Base-by-base conservation (phyloP, 768 basidiomycete species). In the Lentinula edodes region DNA sequence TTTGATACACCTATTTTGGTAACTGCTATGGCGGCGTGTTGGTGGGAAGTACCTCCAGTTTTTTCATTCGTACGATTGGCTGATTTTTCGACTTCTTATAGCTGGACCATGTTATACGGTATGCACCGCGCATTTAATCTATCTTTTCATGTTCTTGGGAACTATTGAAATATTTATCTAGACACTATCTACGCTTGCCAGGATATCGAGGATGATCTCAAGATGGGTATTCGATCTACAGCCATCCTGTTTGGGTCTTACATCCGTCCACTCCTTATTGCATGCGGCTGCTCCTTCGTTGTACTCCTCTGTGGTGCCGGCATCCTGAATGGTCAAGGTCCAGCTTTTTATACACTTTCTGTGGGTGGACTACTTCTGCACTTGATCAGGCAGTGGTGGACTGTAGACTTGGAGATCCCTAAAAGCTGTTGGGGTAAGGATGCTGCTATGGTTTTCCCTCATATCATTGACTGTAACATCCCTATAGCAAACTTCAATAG, bases 171-270 rank as follows among this genome's bases (percentile, higher is more conserved):
- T n/a, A 43, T 16, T 43, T 3, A 28, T 28, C 28, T 18, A 71
- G 80, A 90, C 70, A 87, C 87, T 7, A 85, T 89, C 62, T 92
- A 93, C 68, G 90, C 88, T 16, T 90, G 88, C 69, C 83, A 91
- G 76, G 91, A 93, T 71, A 86, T 87, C 60, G 72, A 78, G 60
- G 91, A 91, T 73, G 90, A 92, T 71, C 71, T 86, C 43, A 80
- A 83, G 55, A 85, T 83, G 60, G 88, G 87, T n/a, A 84, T 91
- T 43, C 83, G 85, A 63, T 91, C 89, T 6, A 91, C 88, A 28
- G 90, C 91, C 0, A 80, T 91, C 48, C 78, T 89, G 13, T 90
- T 89, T 67, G 88, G 86, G 13, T 71, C 76, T 2, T 78, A 80
- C 71, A 83, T 89, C 36, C 77, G 82, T 2, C 79, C 83, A 0